Base-by-base conservation (phyloP, 2,329 filamentous ascomycete genomes). In the Phoma sp. region DNA sequence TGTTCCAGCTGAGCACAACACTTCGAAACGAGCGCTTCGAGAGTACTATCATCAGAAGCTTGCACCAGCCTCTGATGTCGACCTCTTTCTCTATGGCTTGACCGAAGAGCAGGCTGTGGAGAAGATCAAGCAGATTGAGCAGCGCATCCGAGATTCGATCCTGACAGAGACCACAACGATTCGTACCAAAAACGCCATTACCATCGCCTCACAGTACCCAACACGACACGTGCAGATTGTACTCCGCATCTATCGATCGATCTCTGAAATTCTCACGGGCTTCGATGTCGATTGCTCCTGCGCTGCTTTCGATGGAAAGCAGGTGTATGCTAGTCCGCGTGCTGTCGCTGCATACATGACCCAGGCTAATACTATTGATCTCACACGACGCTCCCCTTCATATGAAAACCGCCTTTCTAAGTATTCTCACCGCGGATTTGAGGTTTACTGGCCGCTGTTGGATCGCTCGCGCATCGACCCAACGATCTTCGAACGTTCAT, bases 231-330 rank as follows among this genome's bases (percentile, higher is more conserved):
- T 96, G 3, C 90, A 93, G 80, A 92, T 96, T 64, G 91, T 96
- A 18, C 81, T 96, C 25, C 88, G 91, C 29, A 86, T 95, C 30
- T 96, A 96, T 78, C 91, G 91, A 67, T 92, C 88, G 0, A 77
- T 96, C 38, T 88, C 90, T 1, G 90, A 96, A 71, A 93, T 96
- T 29, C 81, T 96, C 20, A 92, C 91, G 3, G 92, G 92, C 0
- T 96, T 96, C 64, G 92, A 96, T 64, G 91, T 96, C 42, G 91
- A 95, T 69, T 92, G 89, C 69, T 89, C 90, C 1, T 91, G 91
- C 57, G 89, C 87, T 20, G 91, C 90, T 4, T 96, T 90, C 63
- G 86, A 95, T 71, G 92, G 92, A 29, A 83, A 83, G 17, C 89
- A 95, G 66, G 91, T 96, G 15, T 96, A 88, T 67, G 86, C 86